Base-by-base conservation (phyloP, 768 basidiomycete species). In the Mycena haematopus region DNA sequence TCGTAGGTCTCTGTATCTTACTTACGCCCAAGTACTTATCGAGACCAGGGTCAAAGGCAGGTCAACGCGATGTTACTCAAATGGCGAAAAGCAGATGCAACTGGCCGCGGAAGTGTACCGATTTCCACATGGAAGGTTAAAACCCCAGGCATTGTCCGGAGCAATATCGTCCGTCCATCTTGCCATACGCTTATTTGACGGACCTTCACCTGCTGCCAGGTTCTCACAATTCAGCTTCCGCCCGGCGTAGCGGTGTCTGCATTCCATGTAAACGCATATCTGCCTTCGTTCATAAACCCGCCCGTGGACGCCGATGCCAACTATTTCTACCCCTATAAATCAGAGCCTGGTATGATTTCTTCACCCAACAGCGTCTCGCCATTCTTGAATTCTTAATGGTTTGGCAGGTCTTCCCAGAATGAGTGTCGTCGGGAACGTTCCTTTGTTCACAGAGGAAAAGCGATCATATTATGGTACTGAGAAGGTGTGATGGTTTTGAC, bases 251-350 rank as follows among this genome's bases (percentile, higher is more conserved):
- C 65, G 15, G 67, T 74, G 5, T 71, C 80, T 33, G 60, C 68
- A 19, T 85, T 83, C 68, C 77, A 81, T 61, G 76, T 77, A 3
- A 75, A 78, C 35, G 77, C 78, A 7, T 73, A 70, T 65, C 73
- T 82, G 21, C 84, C 85, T 10, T 75, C 81, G 8, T 78, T 81
- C 61, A 75, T 84, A 55, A 78, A 78, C 56, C 71, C 71, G 2
- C 76, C 78, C 14, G 49, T 67, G 10, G 80, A 83, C 52, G 67
- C 74, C 45, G 64, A 69, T 14, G 66, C 67, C 10, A 70, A 73
- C 67, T 73, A 73, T 72, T 68, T 76, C 70, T 67, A 70, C 56
- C 52, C 73, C 54, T 70, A 66, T 63, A 60, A 76, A 65, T 46
- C 62, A 15, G 63, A 60, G 55, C 58, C 58, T 25, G 63, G 57